These are phyloP conservation scores for Debaryomyces psychrophilus DNA, from an alignment of 1,139 yeast genomes.

Conservation along the genomic window DNA sequence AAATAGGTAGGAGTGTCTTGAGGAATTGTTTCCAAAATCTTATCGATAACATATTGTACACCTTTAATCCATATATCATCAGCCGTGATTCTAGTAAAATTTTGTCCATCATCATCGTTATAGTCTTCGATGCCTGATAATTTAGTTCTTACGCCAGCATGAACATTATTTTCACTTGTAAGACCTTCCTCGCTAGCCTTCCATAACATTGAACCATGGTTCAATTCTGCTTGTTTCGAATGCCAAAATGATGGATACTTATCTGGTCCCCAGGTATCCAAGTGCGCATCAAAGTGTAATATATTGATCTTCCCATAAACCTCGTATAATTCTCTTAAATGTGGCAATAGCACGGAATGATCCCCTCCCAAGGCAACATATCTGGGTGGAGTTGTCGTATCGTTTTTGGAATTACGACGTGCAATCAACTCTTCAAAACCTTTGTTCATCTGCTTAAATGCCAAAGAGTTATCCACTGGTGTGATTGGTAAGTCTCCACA, in stretches of 20 bases:
- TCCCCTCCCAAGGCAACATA: slow-evolving; percentile 77
- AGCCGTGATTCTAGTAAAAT: slow-evolving; percentile 64
- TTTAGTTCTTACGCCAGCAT: slow-evolving; percentile 74
- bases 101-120: slow-evolving; percentile 63
- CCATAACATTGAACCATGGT: slow-evolving; percentile 85
- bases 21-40: slow-evolving; percentile 55
- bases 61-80: slow-evolving; percentile 74
- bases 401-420: slow-evolving; percentile 28
- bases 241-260: slow-evolving; percentile 71
- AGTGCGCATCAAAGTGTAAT: slow-evolving; percentile 78
- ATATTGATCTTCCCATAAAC: slow-evolving; percentile 67
- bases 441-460: slow-evolving; percentile 69
- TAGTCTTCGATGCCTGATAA: slow-evolving; percentile 65
- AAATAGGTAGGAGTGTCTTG: slow-evolving; percentile 65
- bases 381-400: slow-evolving; percentile 50
- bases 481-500: slow-evolving; percentile 84
- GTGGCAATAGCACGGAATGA: slow-evolving; percentile 73
- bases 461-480: slow-evolving; percentile 74
- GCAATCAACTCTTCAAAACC: slow-evolving; percentile 63
- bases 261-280: slow-evolving; percentile 80
- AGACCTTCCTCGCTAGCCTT: slow-evolving; percentile 71
- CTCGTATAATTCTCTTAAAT: slow-evolving; percentile 61
- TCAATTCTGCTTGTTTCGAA: slow-evolving; percentile 62
- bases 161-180: slow-evolving; percentile 58
- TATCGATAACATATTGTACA: slow-evolving; percentile 52